These are phyloP conservation scores for Platismatia glauca DNA, from an alignment of 495 filamentous ascomycete species.

Conservation along the genomic window DNA sequence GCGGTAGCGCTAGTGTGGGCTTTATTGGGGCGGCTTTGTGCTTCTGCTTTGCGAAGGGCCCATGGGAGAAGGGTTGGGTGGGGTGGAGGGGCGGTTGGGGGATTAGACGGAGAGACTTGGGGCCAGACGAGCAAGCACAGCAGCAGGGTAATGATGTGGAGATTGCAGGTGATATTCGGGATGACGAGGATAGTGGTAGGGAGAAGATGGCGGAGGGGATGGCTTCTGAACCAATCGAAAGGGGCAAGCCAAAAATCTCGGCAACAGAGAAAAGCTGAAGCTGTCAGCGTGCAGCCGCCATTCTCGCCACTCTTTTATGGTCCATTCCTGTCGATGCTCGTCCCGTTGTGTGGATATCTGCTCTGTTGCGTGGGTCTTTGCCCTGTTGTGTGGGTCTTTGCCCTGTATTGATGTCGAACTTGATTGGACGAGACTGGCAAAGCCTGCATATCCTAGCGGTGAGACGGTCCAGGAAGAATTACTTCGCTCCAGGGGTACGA, in stretches of 20 bases:
- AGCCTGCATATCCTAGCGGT: not conserved
- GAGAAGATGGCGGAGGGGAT: slow-evolving; percentile 1
- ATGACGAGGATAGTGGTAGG: not conserved
- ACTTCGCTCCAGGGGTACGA: not conserved
- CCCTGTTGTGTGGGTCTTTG: not conserved
- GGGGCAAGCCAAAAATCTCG: not conserved
- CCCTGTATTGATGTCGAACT: not conserved
- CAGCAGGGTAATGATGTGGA: slow-evolving; percentile 3
- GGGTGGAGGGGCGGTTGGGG: slow-evolving; percentile 67
- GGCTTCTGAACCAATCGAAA: slow-evolving; percentile 1
- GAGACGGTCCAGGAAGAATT: not conserved
- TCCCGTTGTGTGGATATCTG: too few relatives aligned
- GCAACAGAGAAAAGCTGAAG: not conserved
- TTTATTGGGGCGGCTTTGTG: slow-evolving; percentile 53
- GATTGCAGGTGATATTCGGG: not conserved
- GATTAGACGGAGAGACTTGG: slow-evolving; percentile 31
- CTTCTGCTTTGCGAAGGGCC: slow-evolving; percentile 51
- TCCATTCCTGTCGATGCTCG: not conserved
- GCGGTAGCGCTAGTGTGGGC: slow-evolving; percentile 57
- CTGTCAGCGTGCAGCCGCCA: not conserved
- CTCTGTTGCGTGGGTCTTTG: too few relatives aligned
- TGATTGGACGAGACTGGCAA: not conserved
- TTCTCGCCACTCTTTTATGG: not conserved
- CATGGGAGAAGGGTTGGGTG: slow-evolving; percentile 62
- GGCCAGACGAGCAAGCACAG: not conserved